Evolutionary conservation across 2,329 filamentous ascomycete species (phyloP), one percentile per base, ranked within the genome.

Genomic region (Alternaria sp.): DNA sequence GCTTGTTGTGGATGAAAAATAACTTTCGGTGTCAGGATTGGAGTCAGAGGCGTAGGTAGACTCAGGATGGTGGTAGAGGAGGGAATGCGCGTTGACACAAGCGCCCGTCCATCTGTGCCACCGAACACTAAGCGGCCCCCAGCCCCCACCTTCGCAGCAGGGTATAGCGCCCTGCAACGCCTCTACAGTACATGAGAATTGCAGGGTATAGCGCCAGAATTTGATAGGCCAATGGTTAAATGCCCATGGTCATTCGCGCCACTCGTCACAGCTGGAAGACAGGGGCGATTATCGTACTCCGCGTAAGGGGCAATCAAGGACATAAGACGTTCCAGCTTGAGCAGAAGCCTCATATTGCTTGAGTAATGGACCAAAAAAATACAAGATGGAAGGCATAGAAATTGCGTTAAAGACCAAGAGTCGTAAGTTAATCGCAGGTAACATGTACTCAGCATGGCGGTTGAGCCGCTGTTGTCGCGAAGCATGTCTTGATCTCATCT

Each of bases 211-310:
- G 32, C 32, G 15, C 13, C 32, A 36, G 32, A 36, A 1, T 36
- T 36, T 36, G 32, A 36, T 15, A 36, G 32, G 32, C 32, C 32
- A 36, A 36, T 36, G 32, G 32, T 36, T 36, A 36, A 36, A 36
- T 36, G 32, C 32, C 15, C 32, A 36, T 36, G 32, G 32, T 5
- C 32, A 36, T 36, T 36, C 32, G 32, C 32, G 32, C 32, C 32
- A 36, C 32, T 47, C 44, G 10, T 47, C 44, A 47, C 44, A 47
- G 44, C 44, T 47, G 44, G 15, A 11, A 36, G n/a, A 17, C 32
- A 43, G 23, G 23, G 32, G 28, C 78, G 80, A 63, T 80, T 78
- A 17, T 75, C 32, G 32, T 36, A 36, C 32, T 36, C 32, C 32
- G 32, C 13, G 32, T 36, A 36, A 36, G 15, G 32, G 32, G 70